A percentile compares a stretch with the other conserved stretches of the same genome.
phyloP scores from a whole-genome alignment of 73 alveolate species.

The Paramecium sexaurelia region DNA sequence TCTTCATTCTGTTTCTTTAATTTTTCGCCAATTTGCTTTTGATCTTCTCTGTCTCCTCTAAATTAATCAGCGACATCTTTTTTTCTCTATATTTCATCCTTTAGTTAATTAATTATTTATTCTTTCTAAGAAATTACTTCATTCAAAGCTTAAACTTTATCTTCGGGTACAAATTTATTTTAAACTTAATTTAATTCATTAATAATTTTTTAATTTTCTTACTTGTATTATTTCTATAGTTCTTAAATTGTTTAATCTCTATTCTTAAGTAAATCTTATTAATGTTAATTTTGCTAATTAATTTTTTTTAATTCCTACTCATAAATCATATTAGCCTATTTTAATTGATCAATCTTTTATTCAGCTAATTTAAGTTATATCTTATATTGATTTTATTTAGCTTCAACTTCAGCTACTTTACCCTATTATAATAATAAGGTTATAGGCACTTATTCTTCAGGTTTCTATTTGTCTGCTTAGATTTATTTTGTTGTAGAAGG shows the following conservation, averaged over 20 bases:
- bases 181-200: constrained; percentile 32
- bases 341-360: constrained; percentile 3
- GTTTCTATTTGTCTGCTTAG: neutral
- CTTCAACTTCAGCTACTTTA: neutral
- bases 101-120: neutral
- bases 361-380: neutral
- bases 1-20: constrained; percentile 21
- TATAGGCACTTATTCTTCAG: neutral
- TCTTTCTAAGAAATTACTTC: neutral
- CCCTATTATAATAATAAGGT: constrained; percentile 3
- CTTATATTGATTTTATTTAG: neutral
- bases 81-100: constrained; percentile 25
- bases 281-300: neutral
- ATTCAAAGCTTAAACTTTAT: constrained; percentile 8
- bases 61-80: constrained; percentile 59
- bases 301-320: neutral
- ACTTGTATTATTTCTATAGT: neutral
- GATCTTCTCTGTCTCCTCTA: constrained; percentile 47
- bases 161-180: constrained; percentile 61
- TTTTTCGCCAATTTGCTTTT: neutral
- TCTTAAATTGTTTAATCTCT: constrained; percentile 49
- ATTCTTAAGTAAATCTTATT: neutral
- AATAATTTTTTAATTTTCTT: constrained; percentile 29
- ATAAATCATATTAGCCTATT: neutral
- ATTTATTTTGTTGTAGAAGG: neutral